A percentile compares a stretch with the other conserved stretches of the same genome.
Evolutionary conservation across 2,329 filamentous ascomycete species (phyloP).

Genomic region (Aspergillus fischeri): DNA sequence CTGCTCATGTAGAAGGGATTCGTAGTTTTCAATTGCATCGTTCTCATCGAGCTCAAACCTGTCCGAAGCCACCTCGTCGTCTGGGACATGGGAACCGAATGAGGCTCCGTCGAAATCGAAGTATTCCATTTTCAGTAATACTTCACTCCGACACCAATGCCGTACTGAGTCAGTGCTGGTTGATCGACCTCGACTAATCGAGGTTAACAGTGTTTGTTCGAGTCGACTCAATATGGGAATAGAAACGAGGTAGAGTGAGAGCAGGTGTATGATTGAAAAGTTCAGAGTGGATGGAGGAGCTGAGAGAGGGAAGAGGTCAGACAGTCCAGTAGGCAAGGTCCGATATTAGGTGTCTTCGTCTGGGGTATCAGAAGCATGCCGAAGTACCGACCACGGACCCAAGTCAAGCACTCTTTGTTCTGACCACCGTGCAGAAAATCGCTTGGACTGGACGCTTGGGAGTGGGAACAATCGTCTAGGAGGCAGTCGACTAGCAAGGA

Average conservation of each 20-base stretch:
- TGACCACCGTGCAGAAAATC: constrained; percentile 15
- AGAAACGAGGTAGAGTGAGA: not conserved
- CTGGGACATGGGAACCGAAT: constrained; percentile 30
- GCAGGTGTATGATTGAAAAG: not conserved
- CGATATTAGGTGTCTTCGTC: constrained; percentile 22
- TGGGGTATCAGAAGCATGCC: constrained; percentile 23
- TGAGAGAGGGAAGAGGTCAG: not conserved
- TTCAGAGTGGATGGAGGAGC: not conserved
- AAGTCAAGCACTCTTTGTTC: not conserved
- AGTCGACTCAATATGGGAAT: not conserved
- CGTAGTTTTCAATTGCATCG: constrained; percentile 33
- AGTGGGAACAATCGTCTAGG: constrained; percentile 3
- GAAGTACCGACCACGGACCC: not conserved
- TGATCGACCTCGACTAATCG: not conserved
- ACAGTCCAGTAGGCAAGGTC: constrained; percentile 7
- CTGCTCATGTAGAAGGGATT: constrained; percentile 41
- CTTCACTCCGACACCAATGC: not conserved
- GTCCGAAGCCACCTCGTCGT: constrained; percentile 39
- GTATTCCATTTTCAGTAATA: constrained; percentile 39
- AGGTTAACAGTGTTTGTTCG: not conserved
- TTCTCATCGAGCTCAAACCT: constrained; percentile 35
- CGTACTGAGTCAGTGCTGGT: not conserved
- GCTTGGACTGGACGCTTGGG: constrained; percentile 13
- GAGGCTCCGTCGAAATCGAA: constrained; percentile 47
- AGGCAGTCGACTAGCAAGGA: constrained; percentile 7